Base-by-base conservation (phyloP, 106 monocot genomes). In the Acorus calamus region DNA sequence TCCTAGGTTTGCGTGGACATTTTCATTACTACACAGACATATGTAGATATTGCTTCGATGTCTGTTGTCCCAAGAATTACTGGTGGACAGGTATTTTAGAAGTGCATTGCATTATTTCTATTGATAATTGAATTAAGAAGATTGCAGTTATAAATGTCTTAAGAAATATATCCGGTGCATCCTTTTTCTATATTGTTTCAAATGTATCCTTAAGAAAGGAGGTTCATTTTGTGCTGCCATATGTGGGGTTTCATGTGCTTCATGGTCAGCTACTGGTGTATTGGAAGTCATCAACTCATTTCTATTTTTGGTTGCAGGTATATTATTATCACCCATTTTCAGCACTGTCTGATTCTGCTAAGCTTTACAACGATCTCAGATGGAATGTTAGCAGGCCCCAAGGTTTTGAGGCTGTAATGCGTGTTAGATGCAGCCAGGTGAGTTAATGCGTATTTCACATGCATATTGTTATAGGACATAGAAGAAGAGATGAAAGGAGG, bases 361-460 rank as follows among this genome's bases (percentile, higher is more conserved):
- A 94, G 66, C 89, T 94, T 47, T 94, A 82, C 73, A 94, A 94
- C 65, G 94, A 94, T 74, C 89, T 94, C 58, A 87, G 94, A 69
- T 94, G 94, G 94, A 94, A 94, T 68, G 60, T 94, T 53, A 84
- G 81, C 62, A 89, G 94, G 62, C 94, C 90, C 14, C 94, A 94
- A 78, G 94, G 94, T 55, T 94, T 94, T 84, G 94, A 94, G 66
- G 94, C 94, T 68, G 94, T 94, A 49, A 94, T 94, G 94, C 94
- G 94, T 74, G 94, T 94, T 45, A 71, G 94, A 76, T 94, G 94
- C 61, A 83, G 89, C 69, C 84, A 86, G 80, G 94, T 82, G 63
- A 76, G 67, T 45, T 28, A 28, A 28, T 28, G 1, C 1, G 28
- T 28, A 0, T 28, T 28, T 28, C 28, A 28, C 28, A 28, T 28